Base-by-base conservation (phyloP, 2,329 filamentous ascomycete species). In the Paramyrothecium roridum region DNA sequence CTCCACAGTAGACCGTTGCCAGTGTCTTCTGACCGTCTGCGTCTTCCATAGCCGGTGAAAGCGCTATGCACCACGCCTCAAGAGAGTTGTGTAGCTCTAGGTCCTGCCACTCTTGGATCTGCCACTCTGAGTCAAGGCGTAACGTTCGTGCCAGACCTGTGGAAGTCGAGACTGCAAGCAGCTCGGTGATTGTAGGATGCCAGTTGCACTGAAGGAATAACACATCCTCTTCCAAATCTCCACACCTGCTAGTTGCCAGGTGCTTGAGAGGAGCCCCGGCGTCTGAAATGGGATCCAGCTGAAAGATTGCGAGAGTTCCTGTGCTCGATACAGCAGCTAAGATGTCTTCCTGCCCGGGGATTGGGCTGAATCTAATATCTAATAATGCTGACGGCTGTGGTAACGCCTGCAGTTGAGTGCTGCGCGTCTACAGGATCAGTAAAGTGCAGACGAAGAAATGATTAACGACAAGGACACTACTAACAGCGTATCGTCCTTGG, bases 301-400 rank as follows among this genome's bases (percentile, higher is more conserved):
- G 76, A 70, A 88, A 91, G 51, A 93, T 76, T 1, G 81, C 81
- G 13, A 96, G 73, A 0, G 81, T 80, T 0, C 88, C 90, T 1
- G 88, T 90, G 58, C 91, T 96, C 1, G 89, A 90, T 10, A 91
- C 90, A 3, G 88, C 85, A 11, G 86, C 91, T 53, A 96, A 80
- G 3, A 89, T 73, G 30, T 80, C 78, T 51, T 71, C 73, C 8
- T 64, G 64, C 2, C 65, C 59, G 52, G 73, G 66, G 1, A 47
- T 54, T 16, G 82, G 84, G 57, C 87, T 84, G 70, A 97, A 98
- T 63, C 93, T 90, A 30, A 97, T 76, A 68, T 97, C 93, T 53
- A 97, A 81, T 26, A 97, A 81, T 7, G 91, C 93, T 52, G 86
- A 91, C 3, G 85, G 81, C 21, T 89, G 85, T 6, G 76, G 65